Conservation (phyloP, 306 rosid species). For the Trifolium pratense region DNA sequence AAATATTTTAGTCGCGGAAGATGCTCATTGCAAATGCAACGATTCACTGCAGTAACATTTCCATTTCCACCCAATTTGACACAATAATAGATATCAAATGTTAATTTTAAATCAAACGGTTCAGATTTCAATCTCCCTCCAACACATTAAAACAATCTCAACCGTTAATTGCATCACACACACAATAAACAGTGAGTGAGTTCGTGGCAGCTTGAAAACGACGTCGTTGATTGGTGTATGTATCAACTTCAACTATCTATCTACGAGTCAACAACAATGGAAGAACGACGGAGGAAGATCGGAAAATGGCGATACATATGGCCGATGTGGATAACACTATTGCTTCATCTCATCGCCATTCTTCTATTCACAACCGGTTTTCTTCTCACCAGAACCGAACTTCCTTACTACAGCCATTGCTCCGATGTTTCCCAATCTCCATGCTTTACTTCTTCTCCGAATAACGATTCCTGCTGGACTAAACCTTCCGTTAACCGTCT, state of each 20-base stretch:
- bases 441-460: slow-evolving; percentile 50
- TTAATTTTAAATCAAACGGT: too few relatives aligned
- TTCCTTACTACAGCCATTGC: slow-evolving; percentile 76
- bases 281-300: slow-evolving; percentile 36
- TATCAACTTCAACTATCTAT: too few relatives aligned
- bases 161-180: too few relatives aligned
- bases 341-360: slow-evolving; percentile 66
- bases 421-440: slow-evolving; percentile 70
- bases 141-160: too few relatives aligned
- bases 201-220: neutral
- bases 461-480: slow-evolving; percentile 65
- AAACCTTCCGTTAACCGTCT: slow-evolving; percentile 69
- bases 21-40: too few relatives aligned
- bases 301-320: slow-evolving; percentile 56
- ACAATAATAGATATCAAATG: too few relatives aligned
- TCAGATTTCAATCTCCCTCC: too few relatives aligned
- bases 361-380: slow-evolving; percentile 80
- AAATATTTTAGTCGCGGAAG: too few relatives aligned
- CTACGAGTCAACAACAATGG: slow-evolving; percentile 14
- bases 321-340: slow-evolving; percentile 67
- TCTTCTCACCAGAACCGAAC: slow-evolving; percentile 91
- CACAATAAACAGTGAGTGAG: neutral
- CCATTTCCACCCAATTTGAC: too few relatives aligned
- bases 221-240: slow-evolving; percentile 9
- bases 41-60: too few relatives aligned